Base-by-base conservation (phyloP, 768 basidiomycete species). In the Macrolepiota fuliginosa region DNA sequence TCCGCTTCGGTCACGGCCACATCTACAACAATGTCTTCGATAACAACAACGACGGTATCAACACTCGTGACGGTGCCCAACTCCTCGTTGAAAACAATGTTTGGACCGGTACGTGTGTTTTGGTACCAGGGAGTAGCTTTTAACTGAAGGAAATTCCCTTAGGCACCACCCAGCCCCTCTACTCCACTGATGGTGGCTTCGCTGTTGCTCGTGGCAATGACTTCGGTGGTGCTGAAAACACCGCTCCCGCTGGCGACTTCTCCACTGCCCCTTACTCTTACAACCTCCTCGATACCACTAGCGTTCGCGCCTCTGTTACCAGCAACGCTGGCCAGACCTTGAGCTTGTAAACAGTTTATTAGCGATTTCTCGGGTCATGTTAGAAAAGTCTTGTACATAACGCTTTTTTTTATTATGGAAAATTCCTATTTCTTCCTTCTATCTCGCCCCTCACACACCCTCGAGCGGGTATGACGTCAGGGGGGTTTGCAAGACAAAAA, bases 51-150 rank as follows among this genome's bases (percentile, higher is more conserved):
- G 79, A 79, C 62, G 79, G 79, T 40, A 78, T 80, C 62, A 77
- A 77, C 70, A 77, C 77, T 46, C 74, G 78, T 61, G 72, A 75
- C 64, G 79, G 76, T 65, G 80, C 79, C 54, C 77, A 79, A 63
- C 76, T 79, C 54, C 73, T 81, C 29, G 77, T 80, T 55, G 78
- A 81, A 66, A 79, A 79, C 73, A 81, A 81, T 63, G 76, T 80
- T 19, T 80, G 74, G 74, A 76, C 72, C 27, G 77, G 60, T 61
- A 73, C 71, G 67, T n/a, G 67, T 47, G n/a, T 36, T 6, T 9
- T 49, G 39, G 24, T 29, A 32, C 11, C 4, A 24, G 13, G 5
- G 27, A 35, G 13, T 32, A 32, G 22, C 47, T 19, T 15, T 39
- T 49, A 71, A 32, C 17, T 50, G 45, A 39, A 15, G 37, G 32